Evolutionary conservation across 2,329 filamentous ascomycete genomes (phyloP).

Genomic region (Aspergillus spinulosporus): DNA sequence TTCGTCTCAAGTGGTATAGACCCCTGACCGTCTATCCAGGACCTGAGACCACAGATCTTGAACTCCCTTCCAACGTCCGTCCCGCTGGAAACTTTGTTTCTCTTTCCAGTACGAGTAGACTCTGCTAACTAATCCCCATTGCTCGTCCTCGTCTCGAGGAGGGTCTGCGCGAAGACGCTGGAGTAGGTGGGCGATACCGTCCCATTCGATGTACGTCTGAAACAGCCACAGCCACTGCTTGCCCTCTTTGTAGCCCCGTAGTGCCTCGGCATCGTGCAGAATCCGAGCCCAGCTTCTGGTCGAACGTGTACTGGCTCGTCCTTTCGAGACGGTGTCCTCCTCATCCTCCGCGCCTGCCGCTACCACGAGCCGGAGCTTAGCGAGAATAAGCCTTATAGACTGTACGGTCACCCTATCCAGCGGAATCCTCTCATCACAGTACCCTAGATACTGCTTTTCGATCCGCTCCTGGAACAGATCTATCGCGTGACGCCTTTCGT

Average conservation of each 20-base stretch:
- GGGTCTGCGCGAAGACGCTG: conserved; percentile 13
- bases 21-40: too few relatives aligned
- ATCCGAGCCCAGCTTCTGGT: conserved; percentile 18
- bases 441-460: conserved; percentile 20
- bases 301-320: conserved; percentile 1
- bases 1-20: too few relatives aligned
- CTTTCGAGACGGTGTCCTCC: neutral
- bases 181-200: conserved; percentile 20
- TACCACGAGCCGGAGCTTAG: conserved; percentile 18
- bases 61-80: conserved; percentile 20
- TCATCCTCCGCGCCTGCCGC: conserved; percentile 5
- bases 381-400: conserved; percentile 19
- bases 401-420: conserved; percentile 19
- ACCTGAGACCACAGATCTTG: conserved; percentile 12
- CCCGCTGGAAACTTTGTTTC: neutral
- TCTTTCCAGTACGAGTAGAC: conserved; percentile 20
- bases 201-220: conserved; percentile 26
- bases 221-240: conserved; percentile 25
- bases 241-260: conserved; percentile 19
- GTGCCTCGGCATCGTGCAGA: conserved; percentile 16
- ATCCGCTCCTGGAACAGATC: conserved; percentile 19
- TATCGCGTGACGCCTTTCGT: conserved; percentile 23
- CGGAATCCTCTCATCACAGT: conserved; percentile 18
- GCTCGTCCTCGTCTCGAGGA: neutral
- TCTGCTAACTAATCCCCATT: conserved; percentile 17